phyloP scores from a whole-genome alignment of 345 rosid species.

The Xanthoceras sorbifolium region DNA sequence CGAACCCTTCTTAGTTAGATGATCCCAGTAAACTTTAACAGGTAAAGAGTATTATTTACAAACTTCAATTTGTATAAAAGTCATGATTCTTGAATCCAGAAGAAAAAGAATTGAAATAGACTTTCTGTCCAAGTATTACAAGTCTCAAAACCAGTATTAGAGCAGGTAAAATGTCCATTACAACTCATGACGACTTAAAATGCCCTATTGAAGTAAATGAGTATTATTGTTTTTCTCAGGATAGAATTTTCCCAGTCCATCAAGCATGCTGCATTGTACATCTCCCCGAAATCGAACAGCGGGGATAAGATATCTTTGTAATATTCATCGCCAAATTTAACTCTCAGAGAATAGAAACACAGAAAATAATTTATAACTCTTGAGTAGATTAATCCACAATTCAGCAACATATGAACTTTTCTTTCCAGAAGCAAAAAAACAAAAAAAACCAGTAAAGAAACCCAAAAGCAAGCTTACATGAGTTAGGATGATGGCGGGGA shows the following conservation, averaged over 20 bases:
- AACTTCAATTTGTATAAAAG: no score
- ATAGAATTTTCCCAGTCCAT: background rate
- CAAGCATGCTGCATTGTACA: background rate
- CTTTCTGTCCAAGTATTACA: background rate
- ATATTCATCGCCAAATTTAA: background rate
- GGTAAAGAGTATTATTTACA: no score
- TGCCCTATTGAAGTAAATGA: background rate
- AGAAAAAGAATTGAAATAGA: background rate
- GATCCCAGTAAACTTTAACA: no score
- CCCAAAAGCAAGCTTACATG: slow-evolving; percentile 20
- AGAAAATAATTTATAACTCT: slow-evolving; percentile 18
- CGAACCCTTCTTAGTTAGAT: no score
- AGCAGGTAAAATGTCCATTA: no score
- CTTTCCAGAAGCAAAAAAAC: background rate
- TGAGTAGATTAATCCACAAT: slow-evolving; percentile 5
- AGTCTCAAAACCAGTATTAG: no score
- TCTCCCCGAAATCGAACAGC: background rate
- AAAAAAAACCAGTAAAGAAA: slow-evolving; percentile 4
- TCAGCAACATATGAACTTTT: slow-evolving; percentile 18
- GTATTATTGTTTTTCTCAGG: background rate
- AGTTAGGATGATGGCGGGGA: slow-evolving; percentile 17
- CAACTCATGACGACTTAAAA: background rate
- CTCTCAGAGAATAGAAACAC: background rate
- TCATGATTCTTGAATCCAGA: background rate
- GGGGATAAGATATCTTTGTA: background rate